These are phyloP conservation scores for Podila minutissima DNA, from an alignment of 192 early-diverging fungal species.

Conservation along the genomic window DNA sequence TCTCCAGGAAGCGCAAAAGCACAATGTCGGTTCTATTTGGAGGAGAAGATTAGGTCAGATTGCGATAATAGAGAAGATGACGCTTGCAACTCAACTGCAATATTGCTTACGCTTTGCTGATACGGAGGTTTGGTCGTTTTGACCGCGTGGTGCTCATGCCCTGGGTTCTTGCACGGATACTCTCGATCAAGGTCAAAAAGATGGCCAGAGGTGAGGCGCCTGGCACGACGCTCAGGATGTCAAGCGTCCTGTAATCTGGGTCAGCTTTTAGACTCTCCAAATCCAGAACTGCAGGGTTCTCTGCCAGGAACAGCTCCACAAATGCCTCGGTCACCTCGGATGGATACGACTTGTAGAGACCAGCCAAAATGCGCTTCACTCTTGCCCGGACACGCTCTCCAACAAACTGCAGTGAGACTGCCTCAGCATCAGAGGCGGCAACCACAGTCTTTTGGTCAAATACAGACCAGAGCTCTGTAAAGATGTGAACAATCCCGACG, in stretches of 20 bases:
- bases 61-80: background rate
- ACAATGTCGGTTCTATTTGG: constrained; percentile 69
- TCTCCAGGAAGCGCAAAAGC: constrained; percentile 70
- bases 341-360: constrained; percentile 61
- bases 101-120: constrained; percentile 65
- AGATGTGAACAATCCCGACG: constrained; percentile 57
- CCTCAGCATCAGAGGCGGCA: constrained; percentile 14
- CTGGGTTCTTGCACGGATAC: constrained; percentile 56
- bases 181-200: constrained; percentile 58
- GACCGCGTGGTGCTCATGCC: constrained; percentile 41
- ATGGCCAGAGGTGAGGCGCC: constrained; percentile 32
- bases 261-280: constrained; percentile 47
- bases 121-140: constrained; percentile 51
- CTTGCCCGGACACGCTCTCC: constrained; percentile 53
- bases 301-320: constrained; percentile 73
- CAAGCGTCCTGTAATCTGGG: constrained; percentile 34
- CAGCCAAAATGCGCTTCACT: constrained; percentile 63
- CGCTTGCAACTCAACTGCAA: background rate
- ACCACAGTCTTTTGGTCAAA: constrained; percentile 44
- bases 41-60: background rate
- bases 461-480: constrained; percentile 60
- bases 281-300: constrained; percentile 60
- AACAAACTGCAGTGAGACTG: constrained; percentile 54
- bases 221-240: constrained; percentile 29
- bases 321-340: constrained; percentile 69